Conservation (phyloP, 2,329 filamentous ascomycete species). For the Aspergillus luchuensis region DNA sequence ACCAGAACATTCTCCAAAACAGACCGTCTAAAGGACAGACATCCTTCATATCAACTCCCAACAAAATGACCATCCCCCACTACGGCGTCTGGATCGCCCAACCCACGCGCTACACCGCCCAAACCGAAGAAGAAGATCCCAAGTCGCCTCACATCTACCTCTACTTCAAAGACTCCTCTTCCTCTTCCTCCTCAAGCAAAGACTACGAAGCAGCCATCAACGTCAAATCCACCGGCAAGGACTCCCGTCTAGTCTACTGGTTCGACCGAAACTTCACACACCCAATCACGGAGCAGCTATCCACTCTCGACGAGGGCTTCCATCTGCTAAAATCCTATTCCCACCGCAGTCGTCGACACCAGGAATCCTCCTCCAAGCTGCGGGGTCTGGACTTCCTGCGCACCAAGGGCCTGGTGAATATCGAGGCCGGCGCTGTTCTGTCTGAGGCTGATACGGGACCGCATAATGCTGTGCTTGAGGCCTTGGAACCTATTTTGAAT, state of each 20-base stretch:
- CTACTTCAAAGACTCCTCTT: slow-evolving; percentile 9
- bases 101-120: slow-evolving; percentile 3
- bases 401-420: slow-evolving; percentile 17
- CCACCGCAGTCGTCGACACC: neutral
- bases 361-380: neutral
- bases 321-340: neutral
- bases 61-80: slow-evolving; percentile 14
- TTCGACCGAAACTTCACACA: slow-evolving; percentile 16
- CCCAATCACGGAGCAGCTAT: slow-evolving; percentile 16
- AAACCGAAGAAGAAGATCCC: slow-evolving; percentile 5
- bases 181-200: neutral
- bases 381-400: slow-evolving; percentile 22
- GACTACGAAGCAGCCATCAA: slow-evolving; percentile 20
- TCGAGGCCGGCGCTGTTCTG: slow-evolving; percentile 20
- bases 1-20: too few relatives aligned
- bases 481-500: slow-evolving; percentile 18
- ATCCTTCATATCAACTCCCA: too few relatives aligned
- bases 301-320: slow-evolving; percentile 15
- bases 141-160: slow-evolving; percentile 9
- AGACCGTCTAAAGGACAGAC: too few relatives aligned
- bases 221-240: slow-evolving; percentile 20
- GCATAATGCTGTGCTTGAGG: slow-evolving; percentile 39
- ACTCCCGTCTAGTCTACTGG: slow-evolving; percentile 25
- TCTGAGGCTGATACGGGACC: slow-evolving; percentile 22
- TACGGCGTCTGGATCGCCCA: slow-evolving; percentile 21